These are phyloP conservation scores for Cladosporium sp. DNA, from an alignment of 2,329 filamentous ascomycete species.

Conservation along the genomic window DNA sequence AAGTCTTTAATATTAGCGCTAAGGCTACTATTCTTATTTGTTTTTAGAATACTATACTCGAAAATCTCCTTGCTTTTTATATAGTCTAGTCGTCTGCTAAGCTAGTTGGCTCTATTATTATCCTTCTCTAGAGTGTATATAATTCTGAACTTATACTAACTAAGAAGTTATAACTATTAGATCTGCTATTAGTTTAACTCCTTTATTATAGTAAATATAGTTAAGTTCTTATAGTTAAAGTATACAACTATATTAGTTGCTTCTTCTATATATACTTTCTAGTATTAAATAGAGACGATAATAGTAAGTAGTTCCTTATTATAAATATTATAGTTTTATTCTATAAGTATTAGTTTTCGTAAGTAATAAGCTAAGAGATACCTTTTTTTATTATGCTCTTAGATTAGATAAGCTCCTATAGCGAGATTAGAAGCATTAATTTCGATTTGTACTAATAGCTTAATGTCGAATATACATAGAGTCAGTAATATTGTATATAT, in stretches of 20 bases:
- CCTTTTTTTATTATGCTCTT: slow-evolving; percentile 11
- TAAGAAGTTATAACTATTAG: neutral
- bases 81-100: neutral
- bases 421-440: slow-evolving; percentile 12
- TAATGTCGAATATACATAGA: slow-evolving; percentile 11
- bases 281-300: no score
- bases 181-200: neutral
- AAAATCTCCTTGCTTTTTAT: neutral
- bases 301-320: no score
- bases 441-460: slow-evolving; percentile 6
- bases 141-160: neutral
- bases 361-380: slow-evolving; percentile 17
- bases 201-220: neutral
- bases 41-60: neutral
- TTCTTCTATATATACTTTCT: neutral
- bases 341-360: slow-evolving; percentile 13
- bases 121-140: neutral
- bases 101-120: neutral
- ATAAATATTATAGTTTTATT: slow-evolving; percentile 18
- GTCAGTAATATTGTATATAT: neutral
- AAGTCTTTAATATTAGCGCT: neutral
- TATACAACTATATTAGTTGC: neutral
- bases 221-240: neutral
- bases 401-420: slow-evolving; percentile 12
- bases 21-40: neutral